phyloP scores from a whole-genome alignment of 192 early-diverging fungal species.

The Lobosporangium transversale region DNA sequence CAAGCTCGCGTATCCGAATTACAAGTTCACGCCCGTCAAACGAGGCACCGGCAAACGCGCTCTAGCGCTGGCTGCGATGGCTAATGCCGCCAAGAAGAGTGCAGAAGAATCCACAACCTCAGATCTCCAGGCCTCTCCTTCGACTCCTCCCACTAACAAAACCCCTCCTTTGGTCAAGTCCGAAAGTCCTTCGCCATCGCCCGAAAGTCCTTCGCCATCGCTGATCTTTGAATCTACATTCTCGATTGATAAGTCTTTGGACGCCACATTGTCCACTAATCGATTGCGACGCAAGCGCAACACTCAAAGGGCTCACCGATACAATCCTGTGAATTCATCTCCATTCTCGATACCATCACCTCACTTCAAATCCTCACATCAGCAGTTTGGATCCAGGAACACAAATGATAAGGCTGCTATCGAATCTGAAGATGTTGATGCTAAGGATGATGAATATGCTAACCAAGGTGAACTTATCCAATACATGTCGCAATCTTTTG shows the following conservation, averaged over 20 bases:
- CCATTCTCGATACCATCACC: not conserved
- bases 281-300: not conserved
- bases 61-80: slow-evolving; percentile 11
- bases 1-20: slow-evolving; percentile 31
- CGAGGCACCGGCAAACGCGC: slow-evolving; percentile 45
- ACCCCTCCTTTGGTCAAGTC: not conserved
- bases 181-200: not conserved
- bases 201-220: not conserved
- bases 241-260: not conserved
- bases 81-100: slow-evolving; percentile 2
- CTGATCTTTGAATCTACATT: not conserved
- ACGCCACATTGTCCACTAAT: not conserved
- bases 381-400: not conserved
- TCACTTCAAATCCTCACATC: not conserved
- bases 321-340: not conserved
- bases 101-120: not conserved
- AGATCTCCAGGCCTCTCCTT: not conserved
- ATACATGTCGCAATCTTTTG: not conserved
- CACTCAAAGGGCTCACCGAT: not conserved
- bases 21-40: slow-evolving; percentile 54
- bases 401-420: not conserved
- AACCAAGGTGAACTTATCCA: not conserved
- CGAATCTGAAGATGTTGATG: slow-evolving; percentile 1
- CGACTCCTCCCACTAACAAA: not conserved
- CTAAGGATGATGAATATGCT: not conserved